A percentile compares a stretch with the other conserved stretches of the same genome.
These are phyloP conservation scores for Atractiella rhizophila DNA, from an alignment of 768 basidiomycete genomes.

Conservation along the genomic window DNA sequence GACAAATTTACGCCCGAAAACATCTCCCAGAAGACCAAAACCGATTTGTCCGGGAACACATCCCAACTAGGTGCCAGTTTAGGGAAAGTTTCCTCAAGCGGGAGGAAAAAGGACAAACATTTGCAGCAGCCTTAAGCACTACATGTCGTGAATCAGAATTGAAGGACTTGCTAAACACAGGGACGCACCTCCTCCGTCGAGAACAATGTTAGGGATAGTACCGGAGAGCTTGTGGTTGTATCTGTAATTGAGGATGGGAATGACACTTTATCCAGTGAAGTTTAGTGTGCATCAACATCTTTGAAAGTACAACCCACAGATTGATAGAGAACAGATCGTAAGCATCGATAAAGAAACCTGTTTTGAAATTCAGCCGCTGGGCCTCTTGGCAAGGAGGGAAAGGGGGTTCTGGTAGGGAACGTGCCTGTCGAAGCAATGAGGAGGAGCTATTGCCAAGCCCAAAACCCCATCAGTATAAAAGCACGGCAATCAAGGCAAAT, in stretches of 20 bases:
- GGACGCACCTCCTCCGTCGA: slow-evolving; percentile 5
- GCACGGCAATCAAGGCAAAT: no score
- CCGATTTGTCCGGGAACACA: slow-evolving; percentile 13
- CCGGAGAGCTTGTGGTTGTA: slow-evolving; percentile 52
- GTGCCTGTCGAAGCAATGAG: no score
- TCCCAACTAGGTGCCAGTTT: slow-evolving; percentile 11
- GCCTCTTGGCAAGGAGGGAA: no score
- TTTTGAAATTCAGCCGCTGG: no score
- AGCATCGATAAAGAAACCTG: no score
- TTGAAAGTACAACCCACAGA: no score
- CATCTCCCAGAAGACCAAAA: slow-evolving; percentile 12
- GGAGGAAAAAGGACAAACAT: background rate
- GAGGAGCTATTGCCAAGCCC: no score
- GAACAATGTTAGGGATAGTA: slow-evolving; percentile 16
- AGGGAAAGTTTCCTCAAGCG: slow-evolving; percentile 8
- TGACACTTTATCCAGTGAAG: no score
- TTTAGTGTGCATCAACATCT: no score
- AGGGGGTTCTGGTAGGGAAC: no score
- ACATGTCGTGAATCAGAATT: background rate
- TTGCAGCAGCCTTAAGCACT: background rate
- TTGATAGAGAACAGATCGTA: no score
- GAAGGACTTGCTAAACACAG: background rate
- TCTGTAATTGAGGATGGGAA: slow-evolving; percentile 21
- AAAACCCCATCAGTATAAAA: no score
- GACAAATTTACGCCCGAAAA: slow-evolving; percentile 9